Percentiles rank a stretch among this genome's conserved stretches.
These are phyloP conservation scores for Brassica cretica DNA, from an alignment of 345 rosid species.

Conservation along the genomic window DNA sequence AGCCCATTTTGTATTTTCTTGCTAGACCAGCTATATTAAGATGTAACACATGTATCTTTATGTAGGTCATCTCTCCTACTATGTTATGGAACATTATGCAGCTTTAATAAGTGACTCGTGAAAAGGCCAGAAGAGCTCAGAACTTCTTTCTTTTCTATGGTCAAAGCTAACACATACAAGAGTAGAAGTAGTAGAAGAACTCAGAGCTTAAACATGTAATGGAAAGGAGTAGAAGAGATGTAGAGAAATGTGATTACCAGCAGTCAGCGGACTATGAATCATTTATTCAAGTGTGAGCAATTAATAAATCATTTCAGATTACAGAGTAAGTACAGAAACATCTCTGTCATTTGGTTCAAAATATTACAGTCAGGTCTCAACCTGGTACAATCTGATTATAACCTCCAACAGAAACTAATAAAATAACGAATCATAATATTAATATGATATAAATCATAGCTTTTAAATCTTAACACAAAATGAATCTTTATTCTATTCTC, in stretches of 20 bases:
- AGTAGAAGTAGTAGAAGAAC: neutral
- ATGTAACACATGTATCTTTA: neutral
- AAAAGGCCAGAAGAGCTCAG: neutral
- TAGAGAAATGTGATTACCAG: neutral
- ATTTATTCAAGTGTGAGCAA: neutral
- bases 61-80: neutral
- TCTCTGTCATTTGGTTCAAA: slow-evolving; percentile 19
- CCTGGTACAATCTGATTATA: neutral
- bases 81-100: neutral
- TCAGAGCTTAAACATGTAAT: neutral
- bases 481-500: slow-evolving; percentile 29
- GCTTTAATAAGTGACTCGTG: neutral
- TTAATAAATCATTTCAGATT: slow-evolving; percentile 11
- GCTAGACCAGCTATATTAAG: neutral
- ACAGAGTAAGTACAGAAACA: neutral
- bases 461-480: slow-evolving; percentile 9
- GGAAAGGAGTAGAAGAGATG: neutral
- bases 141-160: too few relatives aligned
- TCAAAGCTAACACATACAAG: too few relatives aligned
- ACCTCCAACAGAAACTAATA: neutral
- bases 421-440: slow-evolving; percentile 28
- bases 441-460: slow-evolving; percentile 17
- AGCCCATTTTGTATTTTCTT: neutral
- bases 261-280: slow-evolving; percentile 27
- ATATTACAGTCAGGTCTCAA: slow-evolving; percentile 18